Percentiles rank a stretch among this genome's conserved stretches.
phyloP scores from a whole-genome alignment of 306 rosid genomes.

The Myrica gale region DNA sequence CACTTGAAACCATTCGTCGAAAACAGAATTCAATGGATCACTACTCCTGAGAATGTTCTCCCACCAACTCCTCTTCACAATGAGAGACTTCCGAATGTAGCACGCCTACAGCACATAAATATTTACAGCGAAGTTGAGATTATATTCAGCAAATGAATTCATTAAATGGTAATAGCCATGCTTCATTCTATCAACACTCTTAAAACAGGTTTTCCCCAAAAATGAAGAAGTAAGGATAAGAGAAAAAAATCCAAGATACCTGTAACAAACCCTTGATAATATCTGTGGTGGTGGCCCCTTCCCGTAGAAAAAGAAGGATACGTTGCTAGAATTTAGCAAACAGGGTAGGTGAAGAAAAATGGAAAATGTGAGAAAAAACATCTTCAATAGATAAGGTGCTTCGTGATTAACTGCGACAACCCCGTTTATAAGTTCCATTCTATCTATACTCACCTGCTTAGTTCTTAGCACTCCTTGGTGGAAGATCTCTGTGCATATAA shows the following conservation, averaged over 20 bases:
- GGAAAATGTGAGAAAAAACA: conserved; percentile 19
- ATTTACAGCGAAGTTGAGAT: no score
- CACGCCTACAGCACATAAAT: conserved; percentile 50
- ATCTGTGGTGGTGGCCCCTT: conserved; percentile 56
- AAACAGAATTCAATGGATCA: conserved; percentile 34
- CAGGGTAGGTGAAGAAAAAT: conserved; percentile 2
- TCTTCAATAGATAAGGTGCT: not conserved
- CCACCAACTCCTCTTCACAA: conserved; percentile 40
- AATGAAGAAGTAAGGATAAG: not conserved
- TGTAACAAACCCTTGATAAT: conserved; percentile 68
- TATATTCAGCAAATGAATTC: conserved; percentile 7
- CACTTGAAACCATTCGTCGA: conserved; percentile 55
- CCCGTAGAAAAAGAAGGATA: conserved; percentile 73
- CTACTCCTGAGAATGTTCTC: conserved; percentile 30
- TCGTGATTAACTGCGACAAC: not conserved
- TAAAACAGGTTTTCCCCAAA: not conserved
- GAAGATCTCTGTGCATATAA: conserved; percentile 56
- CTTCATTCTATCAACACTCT: not conserved
- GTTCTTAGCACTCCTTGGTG: conserved; percentile 40
- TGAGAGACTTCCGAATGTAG: conserved; percentile 49
- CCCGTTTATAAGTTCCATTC: conserved; percentile 8
- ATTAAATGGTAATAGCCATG: not conserved
- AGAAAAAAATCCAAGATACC: conserved; percentile 38
- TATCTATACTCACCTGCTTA: conserved; percentile 41
- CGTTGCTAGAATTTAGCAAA: conserved; percentile 40